A percentile compares a stretch with the other conserved stretches of the same genome.
phyloP scores from a whole-genome alignment of 1,284 basidiomycete genomes.

The Malassezia psittaci region DNA sequence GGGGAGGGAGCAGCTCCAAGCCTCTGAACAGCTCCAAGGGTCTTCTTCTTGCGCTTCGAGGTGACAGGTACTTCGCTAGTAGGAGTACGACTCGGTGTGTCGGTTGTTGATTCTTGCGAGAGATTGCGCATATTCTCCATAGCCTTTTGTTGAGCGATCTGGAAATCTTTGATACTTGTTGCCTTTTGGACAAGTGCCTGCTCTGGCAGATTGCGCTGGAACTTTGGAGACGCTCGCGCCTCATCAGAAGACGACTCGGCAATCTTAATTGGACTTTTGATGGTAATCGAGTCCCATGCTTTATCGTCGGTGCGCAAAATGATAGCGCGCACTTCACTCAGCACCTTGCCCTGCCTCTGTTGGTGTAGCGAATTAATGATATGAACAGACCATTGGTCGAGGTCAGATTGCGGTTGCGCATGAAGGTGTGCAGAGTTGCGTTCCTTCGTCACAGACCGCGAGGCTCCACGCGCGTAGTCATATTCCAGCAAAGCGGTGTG shows the following conservation, averaged over 20 bases:
- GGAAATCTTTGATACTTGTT: no score
- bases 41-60: conserved; percentile 6
- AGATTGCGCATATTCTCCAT: no score
- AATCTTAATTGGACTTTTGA: not conserved
- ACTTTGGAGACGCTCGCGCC: not conserved
- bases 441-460: not conserved
- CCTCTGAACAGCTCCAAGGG: conserved; percentile 8
- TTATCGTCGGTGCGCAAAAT: conserved; percentile 1
- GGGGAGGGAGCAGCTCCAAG: conserved; percentile 2
- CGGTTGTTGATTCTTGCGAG: no score
- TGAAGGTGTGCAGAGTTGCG: not conserved
- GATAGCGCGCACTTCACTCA: conserved; percentile 1
- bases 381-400: conserved; percentile 3
- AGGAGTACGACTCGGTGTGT: no score
- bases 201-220: not conserved
- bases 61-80: not conserved
- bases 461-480: not conserved
- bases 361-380: not conserved
- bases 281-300: conserved; percentile 3
- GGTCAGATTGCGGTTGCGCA: conserved; percentile 7
- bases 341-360: conserved; percentile 1
- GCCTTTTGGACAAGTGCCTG: no score
- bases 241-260: no score
- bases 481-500: not conserved
- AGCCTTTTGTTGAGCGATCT: no score